These are phyloP conservation scores for Galerina sulciceps DNA, from an alignment of 768 basidiomycete genomes.

Conservation along the genomic window DNA sequence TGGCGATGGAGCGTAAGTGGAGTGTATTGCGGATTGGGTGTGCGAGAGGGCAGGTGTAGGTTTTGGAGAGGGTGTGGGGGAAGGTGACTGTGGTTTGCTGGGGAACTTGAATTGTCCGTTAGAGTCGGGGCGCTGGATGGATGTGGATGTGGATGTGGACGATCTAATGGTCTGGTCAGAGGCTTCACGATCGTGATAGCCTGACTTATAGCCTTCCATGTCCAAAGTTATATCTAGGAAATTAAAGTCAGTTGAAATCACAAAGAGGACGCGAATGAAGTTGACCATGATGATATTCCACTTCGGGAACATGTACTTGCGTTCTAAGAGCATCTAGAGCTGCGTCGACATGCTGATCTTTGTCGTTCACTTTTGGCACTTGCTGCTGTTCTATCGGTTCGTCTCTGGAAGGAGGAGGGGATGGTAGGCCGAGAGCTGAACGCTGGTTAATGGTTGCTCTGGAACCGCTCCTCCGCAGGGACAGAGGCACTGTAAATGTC, in stretches of 20 bases:
- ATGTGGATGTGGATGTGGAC: constrained; percentile 12
- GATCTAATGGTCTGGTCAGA: constrained; percentile 47
- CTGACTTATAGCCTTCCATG: constrained; percentile 78
- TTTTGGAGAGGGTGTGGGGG: background rate
- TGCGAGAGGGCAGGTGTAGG: constrained; percentile 14
- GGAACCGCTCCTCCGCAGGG: constrained; percentile 32
- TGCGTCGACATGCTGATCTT: constrained; percentile 53
- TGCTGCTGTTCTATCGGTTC: constrained; percentile 22
- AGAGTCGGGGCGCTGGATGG: background rate
- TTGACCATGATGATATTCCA: constrained; percentile 66
- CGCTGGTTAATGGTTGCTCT: constrained; percentile 32
- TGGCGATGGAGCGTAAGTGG: constrained; percentile 18
- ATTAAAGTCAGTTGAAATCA: constrained; percentile 1
- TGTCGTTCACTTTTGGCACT: constrained; percentile 38
- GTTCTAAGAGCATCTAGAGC: constrained; percentile 46
- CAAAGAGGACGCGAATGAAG: background rate
- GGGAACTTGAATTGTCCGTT: constrained; percentile 21
- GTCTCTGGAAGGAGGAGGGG: constrained; percentile 33
- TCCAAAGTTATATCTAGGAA: constrained; percentile 77
- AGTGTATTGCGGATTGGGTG: constrained; percentile 21
- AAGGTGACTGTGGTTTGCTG: constrained; percentile 7
- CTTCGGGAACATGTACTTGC: constrained; percentile 52
- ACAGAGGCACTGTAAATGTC: constrained; percentile 27
- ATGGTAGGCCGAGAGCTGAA: constrained; percentile 30
- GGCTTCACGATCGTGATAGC: constrained; percentile 34